Evolutionary conservation across 352 stramenopile species (phyloP).

Genomic region (Phytophthora pini): DNA sequence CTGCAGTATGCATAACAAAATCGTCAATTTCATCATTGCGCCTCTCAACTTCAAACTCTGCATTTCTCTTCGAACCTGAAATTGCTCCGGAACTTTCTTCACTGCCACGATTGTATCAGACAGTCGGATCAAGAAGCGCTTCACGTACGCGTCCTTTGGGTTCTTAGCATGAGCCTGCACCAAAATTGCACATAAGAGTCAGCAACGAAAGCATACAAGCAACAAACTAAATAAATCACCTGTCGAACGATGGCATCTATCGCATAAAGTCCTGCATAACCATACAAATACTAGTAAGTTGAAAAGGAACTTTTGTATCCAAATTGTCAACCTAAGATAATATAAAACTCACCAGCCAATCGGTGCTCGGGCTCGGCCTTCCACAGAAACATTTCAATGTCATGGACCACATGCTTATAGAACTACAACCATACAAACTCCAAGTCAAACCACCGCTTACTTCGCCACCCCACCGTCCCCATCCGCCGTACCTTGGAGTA

Average conservation of each 20-base stretch:
- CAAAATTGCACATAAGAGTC: neutral
- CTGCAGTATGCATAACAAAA: slow-evolving; percentile 25
- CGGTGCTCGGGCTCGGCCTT: slow-evolving; percentile 84
- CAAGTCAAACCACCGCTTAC: slow-evolving; percentile 18
- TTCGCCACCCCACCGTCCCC: neutral
- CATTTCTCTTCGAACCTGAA: slow-evolving; percentile 48
- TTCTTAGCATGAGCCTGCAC: slow-evolving; percentile 71
- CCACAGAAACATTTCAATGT: slow-evolving; percentile 87
- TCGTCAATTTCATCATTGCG: slow-evolving; percentile 8
- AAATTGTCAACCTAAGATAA: slow-evolving; percentile 7
- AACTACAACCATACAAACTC: slow-evolving; percentile 50
- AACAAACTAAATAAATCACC: slow-evolving; percentile 31
- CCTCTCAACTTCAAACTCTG: neutral
- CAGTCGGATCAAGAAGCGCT: slow-evolving; percentile 81
- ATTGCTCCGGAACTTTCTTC: slow-evolving; percentile 69
- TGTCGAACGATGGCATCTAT: slow-evolving; percentile 88
- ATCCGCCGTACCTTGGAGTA: slow-evolving; percentile 64
- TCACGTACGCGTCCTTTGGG: slow-evolving; percentile 74
- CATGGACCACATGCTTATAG: slow-evolving; percentile 90
- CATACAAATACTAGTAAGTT: slow-evolving; percentile 10
- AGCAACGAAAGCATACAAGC: neutral
- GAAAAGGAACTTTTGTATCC: neutral
- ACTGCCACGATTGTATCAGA: slow-evolving; percentile 74
- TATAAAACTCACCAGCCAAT: slow-evolving; percentile 57
- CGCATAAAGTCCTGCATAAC: slow-evolving; percentile 67